phyloP scores from a whole-genome alignment of 2,329 filamentous ascomycete species.

The Aureobasidium pullulans region DNA sequence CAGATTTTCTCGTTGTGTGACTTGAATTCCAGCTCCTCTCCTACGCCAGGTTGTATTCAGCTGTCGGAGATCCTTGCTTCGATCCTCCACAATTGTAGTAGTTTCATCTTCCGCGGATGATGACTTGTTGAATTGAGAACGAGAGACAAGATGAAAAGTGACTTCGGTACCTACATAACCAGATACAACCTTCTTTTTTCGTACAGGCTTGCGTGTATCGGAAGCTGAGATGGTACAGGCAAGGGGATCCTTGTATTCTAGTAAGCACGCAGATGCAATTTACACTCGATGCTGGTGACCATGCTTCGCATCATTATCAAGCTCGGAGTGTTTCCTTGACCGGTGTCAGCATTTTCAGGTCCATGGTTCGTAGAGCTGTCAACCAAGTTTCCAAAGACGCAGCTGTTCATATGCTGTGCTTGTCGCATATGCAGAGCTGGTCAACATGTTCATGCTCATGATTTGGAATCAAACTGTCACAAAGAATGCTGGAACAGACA shows the following conservation, averaged over 20 bases:
- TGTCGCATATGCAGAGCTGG: neutral
- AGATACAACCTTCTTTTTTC: neutral
- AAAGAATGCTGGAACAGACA: neutral
- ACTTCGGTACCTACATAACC: neutral
- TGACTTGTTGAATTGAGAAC: neutral
- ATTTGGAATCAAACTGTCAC: neutral
- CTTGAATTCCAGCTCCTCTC: too few relatives aligned
- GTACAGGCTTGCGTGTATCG: slow-evolving; percentile 3
- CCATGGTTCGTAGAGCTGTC: neutral
- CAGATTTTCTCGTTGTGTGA: too few relatives aligned
- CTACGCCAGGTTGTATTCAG: neutral
- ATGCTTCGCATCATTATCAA: neutral
- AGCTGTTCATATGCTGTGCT: neutral
- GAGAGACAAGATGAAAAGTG: neutral
- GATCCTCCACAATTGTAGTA: neutral
- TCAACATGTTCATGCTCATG: neutral
- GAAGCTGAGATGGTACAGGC: neutral
- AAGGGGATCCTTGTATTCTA: neutral
- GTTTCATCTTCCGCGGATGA: neutral
- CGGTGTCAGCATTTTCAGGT: neutral
- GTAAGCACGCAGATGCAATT: neutral
- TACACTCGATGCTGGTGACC: neutral
- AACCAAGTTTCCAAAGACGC: neutral
- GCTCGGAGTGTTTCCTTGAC: neutral
- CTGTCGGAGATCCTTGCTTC: neutral